Conservation (phyloP, 2,329 filamentous ascomycete species). For the Pseudocercospora fuligena region DNA sequence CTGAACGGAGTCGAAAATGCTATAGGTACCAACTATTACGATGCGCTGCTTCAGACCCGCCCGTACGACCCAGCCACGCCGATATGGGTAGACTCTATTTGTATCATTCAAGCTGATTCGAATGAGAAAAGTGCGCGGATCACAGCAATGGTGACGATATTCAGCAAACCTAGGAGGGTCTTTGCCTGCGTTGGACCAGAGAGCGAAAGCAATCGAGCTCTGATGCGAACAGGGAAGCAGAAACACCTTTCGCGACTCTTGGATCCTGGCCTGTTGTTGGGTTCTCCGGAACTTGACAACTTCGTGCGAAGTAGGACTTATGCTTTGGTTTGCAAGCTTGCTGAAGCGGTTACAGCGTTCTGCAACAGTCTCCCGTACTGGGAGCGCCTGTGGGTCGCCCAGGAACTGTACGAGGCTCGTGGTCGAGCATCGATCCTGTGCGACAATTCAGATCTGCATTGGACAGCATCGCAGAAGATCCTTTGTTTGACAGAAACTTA, state of each 20-base stretch:
- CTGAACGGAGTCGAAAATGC: background rate
- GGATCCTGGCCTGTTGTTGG: background rate
- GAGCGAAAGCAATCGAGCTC: background rate
- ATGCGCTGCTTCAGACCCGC: background rate
- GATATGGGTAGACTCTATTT: constrained; percentile 24
- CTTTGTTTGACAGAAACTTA: background rate
- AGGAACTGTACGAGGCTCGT: background rate
- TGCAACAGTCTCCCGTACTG: background rate
- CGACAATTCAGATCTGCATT: background rate
- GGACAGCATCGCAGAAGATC: background rate
- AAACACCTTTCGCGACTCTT: background rate
- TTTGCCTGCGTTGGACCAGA: constrained; percentile 18
- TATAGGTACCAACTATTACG: background rate
- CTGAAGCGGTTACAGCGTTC: background rate
- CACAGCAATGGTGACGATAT: constrained; percentile 20
- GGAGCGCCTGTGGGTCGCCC: background rate
- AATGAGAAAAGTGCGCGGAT: constrained; percentile 19
- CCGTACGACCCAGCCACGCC: background rate
- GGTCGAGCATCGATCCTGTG: background rate
- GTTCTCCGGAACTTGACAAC: background rate
- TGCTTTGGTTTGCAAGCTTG: background rate
- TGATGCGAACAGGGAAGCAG: background rate
- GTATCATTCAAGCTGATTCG: constrained; percentile 20
- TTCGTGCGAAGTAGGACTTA: background rate
- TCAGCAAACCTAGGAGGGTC: constrained; percentile 12